A percentile compares a stretch with the other conserved stretches of the same genome.
phyloP scores from a whole-genome alignment of 2,329 filamentous ascomycete species.

The Alternaria tenuissima region DNA sequence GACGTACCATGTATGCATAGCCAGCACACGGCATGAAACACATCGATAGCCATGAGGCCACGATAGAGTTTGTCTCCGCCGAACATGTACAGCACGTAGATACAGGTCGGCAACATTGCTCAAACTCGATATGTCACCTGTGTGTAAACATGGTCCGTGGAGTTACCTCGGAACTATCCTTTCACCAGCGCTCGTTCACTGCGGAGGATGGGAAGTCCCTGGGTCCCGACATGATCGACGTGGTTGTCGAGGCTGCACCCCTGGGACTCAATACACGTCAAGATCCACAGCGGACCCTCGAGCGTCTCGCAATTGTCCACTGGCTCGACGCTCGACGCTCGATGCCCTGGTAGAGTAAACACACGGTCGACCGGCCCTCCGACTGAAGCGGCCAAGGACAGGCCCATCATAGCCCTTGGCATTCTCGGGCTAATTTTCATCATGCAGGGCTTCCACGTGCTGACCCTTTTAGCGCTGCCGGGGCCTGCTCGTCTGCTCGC shows the following conservation, averaged over 20 bases:
- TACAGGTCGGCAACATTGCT: conserved; percentile 10
- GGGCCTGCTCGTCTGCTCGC: conserved; percentile 11
- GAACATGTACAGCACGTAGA: background rate
- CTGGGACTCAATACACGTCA: background rate
- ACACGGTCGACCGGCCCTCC: conserved; percentile 8
- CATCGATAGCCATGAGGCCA: conserved; percentile 15
- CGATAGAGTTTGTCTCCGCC: conserved; percentile 23
- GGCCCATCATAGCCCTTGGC: conserved; percentile 8
- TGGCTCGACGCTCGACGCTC: conserved; percentile 7
- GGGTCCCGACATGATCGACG: conserved; percentile 24
- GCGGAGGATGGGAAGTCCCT: conserved; percentile 10
- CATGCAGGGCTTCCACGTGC: conserved; percentile 39
- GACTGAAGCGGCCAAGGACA: conserved; percentile 14
- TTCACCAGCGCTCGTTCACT: conserved; percentile 6
- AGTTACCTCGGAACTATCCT: conserved; percentile 13
- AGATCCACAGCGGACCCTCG: conserved; percentile 15
- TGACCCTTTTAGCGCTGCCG: conserved; percentile 21
- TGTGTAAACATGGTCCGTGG: conserved; percentile 15
- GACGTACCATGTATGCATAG: conserved; percentile 28
- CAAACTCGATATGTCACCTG: conserved; percentile 5
- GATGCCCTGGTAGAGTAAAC: background rate
- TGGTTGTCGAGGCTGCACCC: background rate
- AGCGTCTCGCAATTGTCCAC: conserved; percentile 6
- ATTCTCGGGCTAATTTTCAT: conserved; percentile 18
- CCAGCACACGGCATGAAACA: conserved; percentile 27